phyloP scores from a whole-genome alignment of 352 stramenopile genomes.

The Phytophthora tentaculata region DNA sequence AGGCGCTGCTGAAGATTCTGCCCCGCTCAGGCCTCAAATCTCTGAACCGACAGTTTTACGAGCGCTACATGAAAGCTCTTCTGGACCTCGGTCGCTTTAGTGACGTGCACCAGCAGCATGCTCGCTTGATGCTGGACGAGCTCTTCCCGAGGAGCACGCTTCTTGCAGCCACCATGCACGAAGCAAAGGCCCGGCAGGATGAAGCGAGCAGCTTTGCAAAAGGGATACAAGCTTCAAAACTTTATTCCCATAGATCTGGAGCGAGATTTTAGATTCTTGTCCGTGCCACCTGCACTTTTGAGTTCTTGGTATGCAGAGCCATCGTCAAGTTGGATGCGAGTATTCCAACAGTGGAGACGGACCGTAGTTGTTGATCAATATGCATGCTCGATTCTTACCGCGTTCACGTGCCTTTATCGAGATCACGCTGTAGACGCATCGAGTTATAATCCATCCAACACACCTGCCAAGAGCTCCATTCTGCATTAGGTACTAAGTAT shows the following conservation, averaged over 20 bases:
- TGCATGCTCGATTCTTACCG: too few relatives aligned
- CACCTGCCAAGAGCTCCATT: slow-evolving; percentile 1
- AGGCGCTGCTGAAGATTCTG: slow-evolving; percentile 13
- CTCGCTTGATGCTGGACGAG: slow-evolving; percentile 15
- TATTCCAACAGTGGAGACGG: too few relatives aligned
- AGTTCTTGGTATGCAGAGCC: too few relatives aligned
- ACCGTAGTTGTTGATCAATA: too few relatives aligned
- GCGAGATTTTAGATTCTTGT: background rate
- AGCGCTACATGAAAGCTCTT: slow-evolving; percentile 24
- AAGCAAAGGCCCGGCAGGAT: slow-evolving; percentile 1
- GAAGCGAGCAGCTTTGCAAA: background rate
- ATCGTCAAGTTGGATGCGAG: too few relatives aligned
- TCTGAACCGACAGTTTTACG: slow-evolving; percentile 29
- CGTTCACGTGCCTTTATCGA: too few relatives aligned
- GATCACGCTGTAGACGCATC: too few relatives aligned
- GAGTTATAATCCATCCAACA: background rate
- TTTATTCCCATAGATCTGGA: background rate
- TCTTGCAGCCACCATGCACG: background rate
- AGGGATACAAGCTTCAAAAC: too few relatives aligned
- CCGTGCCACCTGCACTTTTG: too few relatives aligned
- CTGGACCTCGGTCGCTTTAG: slow-evolving; percentile 10
- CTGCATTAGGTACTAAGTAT: too few relatives aligned
- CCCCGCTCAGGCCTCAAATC: slow-evolving; percentile 1
- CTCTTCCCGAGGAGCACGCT: background rate
- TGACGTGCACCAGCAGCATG: slow-evolving; percentile 13